phyloP scores from a whole-genome alignment of 1,284 basidiomycete genomes.

The Puccinia sorghi region DNA sequence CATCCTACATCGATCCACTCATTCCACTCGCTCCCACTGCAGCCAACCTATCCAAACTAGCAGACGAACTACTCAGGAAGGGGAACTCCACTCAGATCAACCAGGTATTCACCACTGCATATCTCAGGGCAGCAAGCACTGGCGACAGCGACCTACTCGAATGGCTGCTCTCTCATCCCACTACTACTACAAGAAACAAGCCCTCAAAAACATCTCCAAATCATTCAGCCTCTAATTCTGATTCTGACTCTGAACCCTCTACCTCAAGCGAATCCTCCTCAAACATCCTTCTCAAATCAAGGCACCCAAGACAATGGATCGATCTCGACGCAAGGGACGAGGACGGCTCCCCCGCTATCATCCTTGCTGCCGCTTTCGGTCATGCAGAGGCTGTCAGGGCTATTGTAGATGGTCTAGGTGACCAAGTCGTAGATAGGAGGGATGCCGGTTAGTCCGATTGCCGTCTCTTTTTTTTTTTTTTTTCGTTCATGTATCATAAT shows the following conservation, averaged over 20 bases:
- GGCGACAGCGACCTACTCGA: conserved; percentile 49
- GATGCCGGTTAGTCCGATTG: conserved; percentile 34
- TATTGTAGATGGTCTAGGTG: conserved; percentile 43
- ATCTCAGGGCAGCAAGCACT: conserved; percentile 27
- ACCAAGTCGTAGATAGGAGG: conserved; percentile 39
- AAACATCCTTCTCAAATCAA: neutral
- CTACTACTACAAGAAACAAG: neutral
- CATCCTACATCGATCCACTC: conserved; percentile 44
- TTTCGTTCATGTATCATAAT: neutral
- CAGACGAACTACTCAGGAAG: neutral
- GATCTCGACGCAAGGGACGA: conserved; percentile 35
- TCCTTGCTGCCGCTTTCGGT: conserved; percentile 47
- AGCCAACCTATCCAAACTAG: conserved; percentile 30
- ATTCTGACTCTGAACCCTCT: neutral
- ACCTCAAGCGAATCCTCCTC: neutral
- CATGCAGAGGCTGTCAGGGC: conserved; percentile 48
- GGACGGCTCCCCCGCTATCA: conserved; percentile 46
- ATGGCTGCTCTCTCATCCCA: conserved; percentile 28
- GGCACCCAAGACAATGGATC: conserved; percentile 30
- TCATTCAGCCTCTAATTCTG: neutral
- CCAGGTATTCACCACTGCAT: conserved; percentile 34
- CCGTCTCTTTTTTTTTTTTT: neutral
- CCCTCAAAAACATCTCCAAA: neutral
- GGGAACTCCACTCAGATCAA: neutral
- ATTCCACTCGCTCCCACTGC: conserved; percentile 41